Base-by-base conservation (phyloP, 257 asterid species). In the Ophiorrhiza pumila region DNA sequence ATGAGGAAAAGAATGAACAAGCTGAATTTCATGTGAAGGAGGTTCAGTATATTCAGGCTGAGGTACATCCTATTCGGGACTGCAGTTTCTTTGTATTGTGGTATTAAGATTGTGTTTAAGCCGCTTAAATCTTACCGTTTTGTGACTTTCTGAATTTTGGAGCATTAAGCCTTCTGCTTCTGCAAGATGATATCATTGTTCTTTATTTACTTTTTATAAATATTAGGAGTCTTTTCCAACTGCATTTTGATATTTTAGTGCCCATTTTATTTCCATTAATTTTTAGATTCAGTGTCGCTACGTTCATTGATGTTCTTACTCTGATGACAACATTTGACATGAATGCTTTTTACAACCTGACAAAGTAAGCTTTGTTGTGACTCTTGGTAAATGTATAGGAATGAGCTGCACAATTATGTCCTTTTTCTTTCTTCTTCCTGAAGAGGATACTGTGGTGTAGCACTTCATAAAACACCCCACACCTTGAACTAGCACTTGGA, bases 31-130 rank as follows among this genome's bases (percentile, higher is more conserved):
- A 76, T 76, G 99, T 95, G 80, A 92, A 95, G 92, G 99, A 95
- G 84, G 97, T 95, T 79, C 99, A 95, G 79, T 95, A 95, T 74
- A 95, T 92, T 72, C 99, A 91, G 84, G 99, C 99, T 63, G 98
- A 95, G 78, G 99, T 95, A 87, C 69, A 81, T 71, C 71, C 46
- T 69, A 68, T 66, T 22, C 15, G 29, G 49, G 18, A 49, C 22
- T n/a, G 15, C 32, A 47, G 42, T 55, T 66, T 49, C 27, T 47
- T 32, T 18, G 45, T n/a, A 10, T 74, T 61, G 42, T 41, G n/a
- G 22, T 13, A 25, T 32, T 57, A 27, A 42, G 31, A 5, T 45
- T n/a, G 4, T n/a, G 37, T 71, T 71, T 46, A 25, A 25, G 41
- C 37, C 25, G 34, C n/a, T 35, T 31, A 50, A 23, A 55, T 68